Base-by-base conservation (phyloP, 2,329 filamentous ascomycete genomes). In the Arthrobotrys iridis region DNA sequence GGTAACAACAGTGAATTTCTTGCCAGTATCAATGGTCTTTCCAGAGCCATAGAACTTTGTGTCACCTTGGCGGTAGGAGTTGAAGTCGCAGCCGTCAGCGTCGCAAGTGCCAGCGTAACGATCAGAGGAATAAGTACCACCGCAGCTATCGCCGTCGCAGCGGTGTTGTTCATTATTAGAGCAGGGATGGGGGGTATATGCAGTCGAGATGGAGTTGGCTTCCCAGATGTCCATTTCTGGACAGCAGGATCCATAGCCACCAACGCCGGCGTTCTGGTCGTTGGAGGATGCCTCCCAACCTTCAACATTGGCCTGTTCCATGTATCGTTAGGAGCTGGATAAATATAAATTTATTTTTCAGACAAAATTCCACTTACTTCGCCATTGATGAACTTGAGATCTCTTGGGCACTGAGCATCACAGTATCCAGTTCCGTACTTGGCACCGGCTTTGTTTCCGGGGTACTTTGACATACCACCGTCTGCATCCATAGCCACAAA, bases 351-450 rank as follows among this genome's bases (percentile, higher is more conserved):
- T 18, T 11, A 13, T 18, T 26, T 40, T 10, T 5, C 28, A 28
- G 41, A 20, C 4, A n/a, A 6, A 5, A 37, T 26, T 11, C 10
- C 48, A 60, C 26, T 43, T 80, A 83, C 83, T 82, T 84, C 80
- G 68, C 86, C 86, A 80, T 86, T 83, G 81, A 88, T 87, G 81
- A 85, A 88, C 83, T 87, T 88, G 80, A 88, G 81, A 80, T 85
- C 84, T 43, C 83, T 83, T n/a, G 86, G 83, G 78, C 83, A 86
- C 77, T 86, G 85, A 13, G 82, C 82, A 78, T 86, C 85, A 77
- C 86, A 87, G 82, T 86, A 86, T 37, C 87, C 87, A 57, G 86
- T 88, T 78, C 87, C 87, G 81, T 87, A 88, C 81, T 86, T 85
- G 80, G 87, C 87, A 71, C 84, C 84, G 26, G 83, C 83, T 77